Evolutionary conservation across 768 basidiomycete genomes (phyloP), one percentile per base, ranked within the genome.

Genomic region (Tulasnella sp.): DNA sequence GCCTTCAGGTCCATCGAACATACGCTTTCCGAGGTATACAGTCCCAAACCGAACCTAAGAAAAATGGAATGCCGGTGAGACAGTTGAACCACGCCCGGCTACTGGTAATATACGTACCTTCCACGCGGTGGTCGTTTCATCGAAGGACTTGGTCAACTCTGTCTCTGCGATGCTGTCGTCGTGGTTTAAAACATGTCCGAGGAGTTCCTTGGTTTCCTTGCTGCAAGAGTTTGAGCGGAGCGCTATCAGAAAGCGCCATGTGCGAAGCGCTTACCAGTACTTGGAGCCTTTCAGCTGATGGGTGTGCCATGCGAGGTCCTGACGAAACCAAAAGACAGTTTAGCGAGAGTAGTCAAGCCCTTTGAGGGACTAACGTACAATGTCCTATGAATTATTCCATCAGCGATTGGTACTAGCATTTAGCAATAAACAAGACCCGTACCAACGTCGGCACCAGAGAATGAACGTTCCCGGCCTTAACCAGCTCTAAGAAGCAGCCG

Each of bases 221-320:
- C 69, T 70, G 32, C 35, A 5, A 6, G 3, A 2, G 17, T 17
- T 16, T 70, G 17, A 36, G 9, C 9, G 19, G 40, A 62, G 4
- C 63, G 19, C 16, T 34, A 34, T 36, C 40, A 42, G 14, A 70
- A 29, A n/a, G 69, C 47, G 34, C 12, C 7, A n/a, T 59, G 9
- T 3, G 8, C 32, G 32, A 19, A 39, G 59, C 8, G 29, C 69
- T 26, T 19, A 62, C 69, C 69, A 59, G 47, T 70, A 70, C 19
- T n/a, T 35, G 59, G 62, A 37, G 26, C 73, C 73, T 44, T 47
- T 34, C 22, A 75, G 69, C 42, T 75, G 75, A 39, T 75, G 75
- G 19, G 75, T 75, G 64, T 75, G 75, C 75, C 75, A 75, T 12
- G 63, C 65, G 5, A 75, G 74, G 59, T 75, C 67, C 67, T 69